These are phyloP conservation scores for Cutaneotrichosporon sp. DNA, from an alignment of 1,284 basidiomycete species.

Conservation along the genomic window DNA sequence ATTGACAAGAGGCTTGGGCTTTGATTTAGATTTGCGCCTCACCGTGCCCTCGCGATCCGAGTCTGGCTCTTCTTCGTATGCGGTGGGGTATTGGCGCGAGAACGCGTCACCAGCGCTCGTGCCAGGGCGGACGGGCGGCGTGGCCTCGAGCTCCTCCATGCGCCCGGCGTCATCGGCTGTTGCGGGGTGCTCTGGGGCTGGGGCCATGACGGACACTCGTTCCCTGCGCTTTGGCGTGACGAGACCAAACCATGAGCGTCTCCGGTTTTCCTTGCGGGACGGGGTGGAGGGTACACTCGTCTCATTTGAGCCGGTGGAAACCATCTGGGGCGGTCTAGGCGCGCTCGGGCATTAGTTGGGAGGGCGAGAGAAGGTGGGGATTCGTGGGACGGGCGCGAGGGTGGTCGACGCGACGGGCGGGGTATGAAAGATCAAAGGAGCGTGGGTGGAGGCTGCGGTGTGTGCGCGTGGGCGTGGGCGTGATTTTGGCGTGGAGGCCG, in stretches of 20 bases:
- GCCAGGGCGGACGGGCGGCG: constrained; percentile 17
- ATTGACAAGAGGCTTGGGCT: constrained; percentile 8
- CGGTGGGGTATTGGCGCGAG: background rate
- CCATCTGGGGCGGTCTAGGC: constrained; percentile 2
- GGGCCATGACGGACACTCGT: constrained; percentile 3
- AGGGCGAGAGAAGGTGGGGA: background rate
- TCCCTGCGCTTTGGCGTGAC: constrained; percentile 27
- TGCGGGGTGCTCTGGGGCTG: background rate
- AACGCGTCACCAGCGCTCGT: background rate
- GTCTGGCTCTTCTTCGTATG: constrained; percentile 18
- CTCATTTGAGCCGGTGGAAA: background rate
- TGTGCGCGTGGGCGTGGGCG: background rate
- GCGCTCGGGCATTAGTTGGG: constrained; percentile 7
- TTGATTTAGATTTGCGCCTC: constrained; percentile 25
- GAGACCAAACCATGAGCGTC: constrained; percentile 47
- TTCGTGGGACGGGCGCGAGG: background rate
- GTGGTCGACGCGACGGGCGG: constrained; percentile 1
- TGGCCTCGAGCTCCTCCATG: constrained; percentile 20
- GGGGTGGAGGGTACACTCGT: constrained; percentile 29
- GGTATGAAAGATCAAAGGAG: background rate
- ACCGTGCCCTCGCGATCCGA: constrained; percentile 29
- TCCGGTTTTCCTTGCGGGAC: constrained; percentile 24
- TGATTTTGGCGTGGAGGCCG: background rate
- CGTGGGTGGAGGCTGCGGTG: background rate
- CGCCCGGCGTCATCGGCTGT: constrained; percentile 2